Evolutionary conservation across 2,329 filamentous ascomycete genomes (phyloP).

Genomic region (Fusarium mangiferae): DNA sequence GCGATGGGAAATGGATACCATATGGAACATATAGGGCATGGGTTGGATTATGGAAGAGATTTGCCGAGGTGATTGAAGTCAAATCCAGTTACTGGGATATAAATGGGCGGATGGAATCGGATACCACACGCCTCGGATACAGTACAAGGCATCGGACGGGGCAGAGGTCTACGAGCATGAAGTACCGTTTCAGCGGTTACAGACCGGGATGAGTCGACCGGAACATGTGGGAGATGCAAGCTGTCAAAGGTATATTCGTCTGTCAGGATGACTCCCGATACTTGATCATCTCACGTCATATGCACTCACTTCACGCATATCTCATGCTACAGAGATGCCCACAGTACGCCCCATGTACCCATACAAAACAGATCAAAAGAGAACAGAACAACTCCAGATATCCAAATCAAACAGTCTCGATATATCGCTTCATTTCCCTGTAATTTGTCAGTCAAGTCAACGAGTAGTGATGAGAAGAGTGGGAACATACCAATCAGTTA

Average conservation of each 20-base stretch:
- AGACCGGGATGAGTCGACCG: no score
- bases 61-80: background rate
- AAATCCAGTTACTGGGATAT: background rate
- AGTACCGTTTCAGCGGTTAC: background rate
- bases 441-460: conserved; percentile 23
- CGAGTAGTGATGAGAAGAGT: background rate
- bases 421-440: conserved; percentile 82
- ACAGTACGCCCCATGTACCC: conserved; percentile 27
- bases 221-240: background rate
- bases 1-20: background rate
- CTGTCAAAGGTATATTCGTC: conserved; percentile 36
- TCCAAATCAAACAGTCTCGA: conserved; percentile 70
- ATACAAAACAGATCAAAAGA: conserved; percentile 11
- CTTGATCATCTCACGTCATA: conserved; percentile 5
- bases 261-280: conserved; percentile 14
- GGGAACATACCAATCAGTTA: conserved; percentile 88
- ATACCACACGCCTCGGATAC: background rate
- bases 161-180: background rate
- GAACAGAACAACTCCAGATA: conserved; percentile 26
- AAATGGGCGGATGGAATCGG: background rate
- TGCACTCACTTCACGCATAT: conserved; percentile 7
- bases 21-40: background rate
- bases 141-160: background rate
- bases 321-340: conserved; percentile 20
- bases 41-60: background rate